phyloP scores from a whole-genome alignment of 768 basidiomycete species.

The Pleurotus djamor region DNA sequence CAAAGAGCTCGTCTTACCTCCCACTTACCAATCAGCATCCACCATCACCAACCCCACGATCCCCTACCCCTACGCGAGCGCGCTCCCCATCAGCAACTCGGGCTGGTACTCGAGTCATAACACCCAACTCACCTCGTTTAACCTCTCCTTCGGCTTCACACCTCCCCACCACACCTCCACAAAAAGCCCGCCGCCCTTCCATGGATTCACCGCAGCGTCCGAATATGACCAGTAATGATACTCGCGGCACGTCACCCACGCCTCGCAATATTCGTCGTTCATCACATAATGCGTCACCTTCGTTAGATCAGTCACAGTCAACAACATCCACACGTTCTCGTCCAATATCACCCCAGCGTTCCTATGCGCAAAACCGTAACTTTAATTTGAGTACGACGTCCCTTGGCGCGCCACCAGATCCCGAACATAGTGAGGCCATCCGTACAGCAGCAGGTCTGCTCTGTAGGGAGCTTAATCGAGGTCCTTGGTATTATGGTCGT shows the following conservation, averaged over 20 bases:
- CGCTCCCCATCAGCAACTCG: slow-evolving; percentile 36
- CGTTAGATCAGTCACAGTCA: slow-evolving; percentile 24
- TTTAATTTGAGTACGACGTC: slow-evolving; percentile 62
- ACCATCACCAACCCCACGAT: slow-evolving; percentile 34
- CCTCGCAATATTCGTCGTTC: slow-evolving; percentile 29
- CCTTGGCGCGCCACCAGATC: slow-evolving; percentile 43
- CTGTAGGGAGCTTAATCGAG: slow-evolving; percentile 63
- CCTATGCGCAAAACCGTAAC: slow-evolving; percentile 52
- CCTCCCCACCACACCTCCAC: slow-evolving; percentile 37
- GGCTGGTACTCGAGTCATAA: slow-evolving; percentile 27
- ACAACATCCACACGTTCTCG: slow-evolving; percentile 42
- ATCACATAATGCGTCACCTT: slow-evolving; percentile 21
- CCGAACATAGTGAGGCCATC: slow-evolving; percentile 66
- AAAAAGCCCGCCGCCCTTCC: slow-evolving; percentile 9
- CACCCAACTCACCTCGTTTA: slow-evolving; percentile 39
- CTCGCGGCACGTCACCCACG: slow-evolving; percentile 23
- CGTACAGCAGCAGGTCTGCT: slow-evolving; percentile 62
- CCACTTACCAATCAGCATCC: slow-evolving; percentile 32
- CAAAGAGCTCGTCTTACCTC: slow-evolving; percentile 39
- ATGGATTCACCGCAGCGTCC: slow-evolving; percentile 10
- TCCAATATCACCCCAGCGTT: slow-evolving; percentile 44
- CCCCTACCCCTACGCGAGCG: slow-evolving; percentile 24
- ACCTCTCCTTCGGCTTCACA: slow-evolving; percentile 51
- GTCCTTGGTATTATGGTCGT: slow-evolving; percentile 54
- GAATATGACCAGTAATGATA: slow-evolving; percentile 20